Evolutionary conservation across 2,329 filamentous ascomycete genomes (phyloP).

Genomic region (Aspergillus pseudonomiae): DNA sequence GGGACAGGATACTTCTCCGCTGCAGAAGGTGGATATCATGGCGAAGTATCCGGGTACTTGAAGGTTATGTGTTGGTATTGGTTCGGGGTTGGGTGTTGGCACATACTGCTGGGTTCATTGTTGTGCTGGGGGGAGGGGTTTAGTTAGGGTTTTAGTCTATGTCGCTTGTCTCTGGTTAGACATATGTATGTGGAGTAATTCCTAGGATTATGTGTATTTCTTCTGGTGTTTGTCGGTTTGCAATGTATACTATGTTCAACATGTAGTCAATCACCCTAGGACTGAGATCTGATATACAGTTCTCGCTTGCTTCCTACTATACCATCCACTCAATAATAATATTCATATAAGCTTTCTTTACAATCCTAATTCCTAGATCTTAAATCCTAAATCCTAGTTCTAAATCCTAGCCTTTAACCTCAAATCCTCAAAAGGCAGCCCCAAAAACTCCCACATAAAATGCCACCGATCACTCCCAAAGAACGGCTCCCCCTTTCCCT

Average conservation of each 20-base stretch:
- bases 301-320: too few relatives aligned
- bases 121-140: not conserved
- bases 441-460: constrained; percentile 69
- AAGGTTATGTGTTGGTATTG: not conserved
- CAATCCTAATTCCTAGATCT: too few relatives aligned
- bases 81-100: not conserved
- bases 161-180: not conserved
- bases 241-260: not conserved
- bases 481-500: constrained; percentile 67
- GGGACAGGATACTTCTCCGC: constrained; percentile 23
- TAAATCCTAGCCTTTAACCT: constrained; percentile 20
- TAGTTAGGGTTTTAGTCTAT: not conserved
- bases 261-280: not conserved
- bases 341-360: too few relatives aligned
- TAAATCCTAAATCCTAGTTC: constrained; percentile 12
- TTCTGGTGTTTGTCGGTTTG: not conserved
- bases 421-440: constrained; percentile 47
- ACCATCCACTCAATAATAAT: too few relatives aligned
- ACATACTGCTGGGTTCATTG: not conserved
- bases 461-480: constrained; percentile 73
- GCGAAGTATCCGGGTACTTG: constrained; percentile 27
- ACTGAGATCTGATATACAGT: too few relatives aligned
- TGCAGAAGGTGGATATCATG: constrained; percentile 33
- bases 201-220: not conserved
- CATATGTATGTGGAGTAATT: not conserved